A percentile compares a stretch with the other conserved stretches of the same genome.
Conservation (phyloP, 306 rosid species). For the Acmispon strigosus region DNA sequence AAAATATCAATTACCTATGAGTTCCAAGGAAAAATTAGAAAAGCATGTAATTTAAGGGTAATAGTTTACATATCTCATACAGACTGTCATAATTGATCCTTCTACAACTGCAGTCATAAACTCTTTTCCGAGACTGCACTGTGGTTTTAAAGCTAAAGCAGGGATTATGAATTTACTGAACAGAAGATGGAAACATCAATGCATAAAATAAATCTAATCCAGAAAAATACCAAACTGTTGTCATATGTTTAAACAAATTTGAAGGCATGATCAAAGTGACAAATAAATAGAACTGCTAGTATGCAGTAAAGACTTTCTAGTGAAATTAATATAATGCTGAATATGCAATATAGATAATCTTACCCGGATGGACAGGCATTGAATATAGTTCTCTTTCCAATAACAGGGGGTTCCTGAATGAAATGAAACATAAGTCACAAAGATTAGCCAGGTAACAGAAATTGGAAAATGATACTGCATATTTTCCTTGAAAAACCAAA, state of each 20-base stretch:
- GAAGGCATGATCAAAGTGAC: background rate
- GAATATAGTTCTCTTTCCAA: constrained; percentile 67
- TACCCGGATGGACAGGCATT: constrained; percentile 54
- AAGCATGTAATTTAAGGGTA: background rate
- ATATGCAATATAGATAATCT: constrained; percentile 19
- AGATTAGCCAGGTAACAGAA: constrained; percentile 21
- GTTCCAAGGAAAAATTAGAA: background rate
- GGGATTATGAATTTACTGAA: background rate
- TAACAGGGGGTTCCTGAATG: constrained; percentile 84
- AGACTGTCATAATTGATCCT: background rate
- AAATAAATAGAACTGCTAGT: background rate
- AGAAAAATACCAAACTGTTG: background rate
- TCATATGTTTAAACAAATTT: background rate
- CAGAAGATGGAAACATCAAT: background rate
- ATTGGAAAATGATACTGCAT: constrained; percentile 12
- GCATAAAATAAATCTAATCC: background rate
- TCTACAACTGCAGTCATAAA: background rate
- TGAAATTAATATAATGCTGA: background rate
- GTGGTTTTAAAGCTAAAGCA: background rate
- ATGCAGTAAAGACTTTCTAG: constrained; percentile 1
- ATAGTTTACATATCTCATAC: background rate
- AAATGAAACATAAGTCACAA: constrained; percentile 24
- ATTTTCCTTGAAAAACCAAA: background rate
- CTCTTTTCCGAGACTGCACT: background rate
- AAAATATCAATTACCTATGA: background rate